A percentile compares a stretch with the other conserved stretches of the same genome.
Evolutionary conservation across 768 basidiomycete species (phyloP).

Genomic region (Kondoa malvinella): DNA sequence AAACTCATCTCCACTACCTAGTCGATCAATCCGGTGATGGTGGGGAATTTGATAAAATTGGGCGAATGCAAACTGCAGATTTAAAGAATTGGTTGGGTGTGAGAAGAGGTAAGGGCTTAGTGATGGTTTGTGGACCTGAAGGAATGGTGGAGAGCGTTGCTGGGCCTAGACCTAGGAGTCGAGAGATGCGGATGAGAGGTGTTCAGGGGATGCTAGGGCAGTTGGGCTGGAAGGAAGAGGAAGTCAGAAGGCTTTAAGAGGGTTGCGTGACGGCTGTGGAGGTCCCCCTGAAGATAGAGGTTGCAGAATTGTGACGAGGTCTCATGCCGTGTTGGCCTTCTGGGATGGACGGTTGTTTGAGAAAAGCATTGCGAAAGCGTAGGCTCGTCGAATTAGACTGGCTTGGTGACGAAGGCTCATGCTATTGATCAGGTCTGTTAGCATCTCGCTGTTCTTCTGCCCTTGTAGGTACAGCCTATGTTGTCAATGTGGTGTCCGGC

Average conservation of each 20-base stretch:
- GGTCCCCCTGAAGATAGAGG: too few relatives aligned
- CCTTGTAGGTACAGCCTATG: too few relatives aligned
- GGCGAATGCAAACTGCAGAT: background rate
- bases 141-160: background rate
- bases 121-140: background rate
- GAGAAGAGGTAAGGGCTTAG: background rate
- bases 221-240: background rate
- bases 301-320: too few relatives aligned
- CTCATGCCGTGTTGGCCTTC: too few relatives aligned
- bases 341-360: too few relatives aligned
- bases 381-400: too few relatives aligned
- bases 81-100: background rate
- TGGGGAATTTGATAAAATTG: background rate
- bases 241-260: background rate
- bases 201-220: background rate
- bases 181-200: background rate
- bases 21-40: background rate
- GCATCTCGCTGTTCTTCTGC: too few relatives aligned
- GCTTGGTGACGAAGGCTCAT: too few relatives aligned
- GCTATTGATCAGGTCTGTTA: too few relatives aligned
- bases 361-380: too few relatives aligned
- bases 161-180: background rate
- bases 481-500: too few relatives aligned
- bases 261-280: background rate
- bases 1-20: background rate